These are phyloP conservation scores for Tuber calosporum DNA, from an alignment of 495 filamentous ascomycete species.

Conservation along the genomic window DNA sequence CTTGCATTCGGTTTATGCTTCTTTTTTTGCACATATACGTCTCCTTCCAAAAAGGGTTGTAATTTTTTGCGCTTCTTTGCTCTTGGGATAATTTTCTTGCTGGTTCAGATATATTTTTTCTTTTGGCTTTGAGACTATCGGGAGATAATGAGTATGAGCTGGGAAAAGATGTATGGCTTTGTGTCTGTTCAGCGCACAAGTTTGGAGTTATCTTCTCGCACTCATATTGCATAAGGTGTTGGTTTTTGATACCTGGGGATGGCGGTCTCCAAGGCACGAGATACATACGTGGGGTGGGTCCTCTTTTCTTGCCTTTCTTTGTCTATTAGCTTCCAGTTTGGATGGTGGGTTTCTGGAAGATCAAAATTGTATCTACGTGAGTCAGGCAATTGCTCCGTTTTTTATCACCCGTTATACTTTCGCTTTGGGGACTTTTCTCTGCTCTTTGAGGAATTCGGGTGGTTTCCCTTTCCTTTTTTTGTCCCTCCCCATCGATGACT, in stretches of 20 bases:
- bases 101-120: conserved; percentile 20
- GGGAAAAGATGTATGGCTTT: conserved; percentile 12
- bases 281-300: conserved; percentile 12
- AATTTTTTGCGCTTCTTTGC: conserved; percentile 35
- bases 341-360: conserved; percentile 8
- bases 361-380: conserved; percentile 3
- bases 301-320: conserved; percentile 15
- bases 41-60: conserved; percentile 34
- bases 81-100: conserved; percentile 1
- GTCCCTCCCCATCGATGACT: not conserved
- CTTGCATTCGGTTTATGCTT: conserved; percentile 22
- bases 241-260: conserved; percentile 14
- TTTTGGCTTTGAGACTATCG: conserved; percentile 17
- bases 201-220: conserved; percentile 20
- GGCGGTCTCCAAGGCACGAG: not conserved
- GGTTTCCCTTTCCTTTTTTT: not conserved
- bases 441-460: not conserved
- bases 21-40: conserved; percentile 17
- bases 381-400: not conserved
- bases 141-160: conserved; percentile 15
- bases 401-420: not conserved
- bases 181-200: not conserved
- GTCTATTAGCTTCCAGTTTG: conserved; percentile 21
- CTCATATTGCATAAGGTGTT: conserved; percentile 11
- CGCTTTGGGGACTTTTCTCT: not conserved